Conservation (phyloP, 345 rosid genomes). For the Populus alba region DNA sequence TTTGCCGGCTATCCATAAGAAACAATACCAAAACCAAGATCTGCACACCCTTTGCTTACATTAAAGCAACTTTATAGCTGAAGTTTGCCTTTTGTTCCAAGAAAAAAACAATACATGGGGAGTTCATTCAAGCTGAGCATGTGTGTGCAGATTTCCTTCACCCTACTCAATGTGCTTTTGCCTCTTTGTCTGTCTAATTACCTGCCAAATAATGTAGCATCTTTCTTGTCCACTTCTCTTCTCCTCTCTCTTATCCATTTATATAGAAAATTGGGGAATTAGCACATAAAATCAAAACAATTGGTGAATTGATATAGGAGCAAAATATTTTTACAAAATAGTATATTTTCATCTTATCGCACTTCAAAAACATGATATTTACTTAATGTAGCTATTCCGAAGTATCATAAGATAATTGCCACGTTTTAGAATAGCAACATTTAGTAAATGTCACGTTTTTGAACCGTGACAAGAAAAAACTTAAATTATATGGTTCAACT, state of each 20-base stretch:
- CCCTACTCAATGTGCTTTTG: neutral
- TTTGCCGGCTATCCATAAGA: neutral
- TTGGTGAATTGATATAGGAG: too few relatives aligned
- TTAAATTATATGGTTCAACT: too few relatives aligned
- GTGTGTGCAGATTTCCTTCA: neutral
- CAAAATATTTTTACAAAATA: too few relatives aligned
- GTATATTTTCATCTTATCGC: too few relatives aligned
- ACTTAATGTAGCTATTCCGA: too few relatives aligned
- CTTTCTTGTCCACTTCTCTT: neutral
- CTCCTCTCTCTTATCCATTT: too few relatives aligned
- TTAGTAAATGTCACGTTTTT: rapidly evolving
- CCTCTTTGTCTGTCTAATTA: constrained; percentile 3
- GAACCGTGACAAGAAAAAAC: too few relatives aligned
- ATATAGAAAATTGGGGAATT: too few relatives aligned
- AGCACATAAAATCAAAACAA: too few relatives aligned
- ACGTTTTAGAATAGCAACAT: too few relatives aligned
- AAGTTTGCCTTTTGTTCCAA: neutral
- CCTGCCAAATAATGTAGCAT: neutral
- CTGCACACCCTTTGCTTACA: neutral
- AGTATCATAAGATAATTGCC: too few relatives aligned
- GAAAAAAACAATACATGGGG: neutral
- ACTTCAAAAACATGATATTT: too few relatives aligned
- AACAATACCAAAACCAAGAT: neutral
- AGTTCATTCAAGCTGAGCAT: neutral
- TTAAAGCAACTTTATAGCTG: neutral